Evolutionary conservation across 352 stramenopile genomes (phyloP), one percentile per base, ranked within the genome.

Genomic region (Phytopythium kandeliae): DNA sequence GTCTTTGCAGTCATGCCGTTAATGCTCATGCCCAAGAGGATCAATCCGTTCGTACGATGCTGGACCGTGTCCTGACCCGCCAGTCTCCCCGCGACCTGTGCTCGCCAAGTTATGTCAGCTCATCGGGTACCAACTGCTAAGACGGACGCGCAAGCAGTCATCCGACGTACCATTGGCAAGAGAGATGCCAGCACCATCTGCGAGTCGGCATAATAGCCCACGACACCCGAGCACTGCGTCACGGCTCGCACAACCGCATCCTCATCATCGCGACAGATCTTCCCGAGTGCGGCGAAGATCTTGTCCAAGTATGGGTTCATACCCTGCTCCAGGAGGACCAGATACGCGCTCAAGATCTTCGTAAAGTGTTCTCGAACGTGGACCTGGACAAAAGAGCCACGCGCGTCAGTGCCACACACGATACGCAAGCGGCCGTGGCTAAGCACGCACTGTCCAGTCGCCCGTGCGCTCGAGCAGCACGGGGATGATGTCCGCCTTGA

Each of bases 191-290:
- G 67, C 48, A 94, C 75, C 54, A 89, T 82, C 48, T 82, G 67
- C 26, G 75, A 62, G 60, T 94, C 76, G 10, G 78, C 76, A 45
- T 89, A 89, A 42, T 74, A 72, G 9, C 83, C 83, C 4, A 91
- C 65, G 25, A 92, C 70, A 2, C 54, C 52, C 11, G 65, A 87
- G 55, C 78, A 89, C 28, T 74, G 59, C 37, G 78, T 79, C 9
- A 94, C 76, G 21, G 71, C 82, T 26, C 74, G 62, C 3, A 84
- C 62, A 19, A 94, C 78, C 30, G 51, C 38, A 22, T 75, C 63
- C 60, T 92, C 83, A 24, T 92, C 80, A 43, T 94, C 78, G 5
- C 71, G 83, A 28, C 83, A 94, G 24, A 68, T 89, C 44, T 85
- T 90, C 4, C 70, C 66, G 37, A 94, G 51, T 19, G 74, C 80